Evolutionary conservation across 164 flowering plant genomes (phyloP).

Genomic region (Liquidambar formosana): DNA sequence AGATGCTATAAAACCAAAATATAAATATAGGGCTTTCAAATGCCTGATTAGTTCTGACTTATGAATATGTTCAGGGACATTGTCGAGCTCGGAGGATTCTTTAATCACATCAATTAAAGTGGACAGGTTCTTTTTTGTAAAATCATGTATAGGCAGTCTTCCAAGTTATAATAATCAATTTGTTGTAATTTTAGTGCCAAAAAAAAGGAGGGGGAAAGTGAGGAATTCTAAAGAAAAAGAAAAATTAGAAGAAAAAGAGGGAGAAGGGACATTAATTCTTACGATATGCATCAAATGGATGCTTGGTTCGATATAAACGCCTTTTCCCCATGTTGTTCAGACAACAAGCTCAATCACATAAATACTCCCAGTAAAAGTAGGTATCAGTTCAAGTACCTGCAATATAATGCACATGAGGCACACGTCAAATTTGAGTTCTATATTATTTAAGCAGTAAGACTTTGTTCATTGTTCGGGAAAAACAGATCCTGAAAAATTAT

Average conservation of each 20-base stretch:
- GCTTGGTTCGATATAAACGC: slow-evolving; percentile 25
- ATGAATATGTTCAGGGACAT: too few species aligned
- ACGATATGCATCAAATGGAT: slow-evolving; percentile 45
- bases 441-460: too few species aligned
- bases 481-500: too few species aligned
- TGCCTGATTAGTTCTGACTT: too few species aligned
- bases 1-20: too few species aligned
- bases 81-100: too few species aligned
- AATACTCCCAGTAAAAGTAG: not conserved
- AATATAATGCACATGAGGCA: not conserved
- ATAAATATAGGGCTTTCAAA: too few species aligned
- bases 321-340: slow-evolving; percentile 23
- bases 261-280: slow-evolving; percentile 18
- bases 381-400: not conserved
- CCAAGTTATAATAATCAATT: not conserved
- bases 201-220: not conserved
- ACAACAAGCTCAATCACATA: not conserved
- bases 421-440: too few species aligned
- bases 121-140: too few species aligned
- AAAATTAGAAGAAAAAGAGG: not conserved
- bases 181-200: not conserved
- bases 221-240: not conserved
- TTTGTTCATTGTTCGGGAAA: too few species aligned
- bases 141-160: too few species aligned
- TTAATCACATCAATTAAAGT: too few species aligned